Base-by-base conservation (phyloP, 495 filamentous ascomycete genomes). In the Cetradonia linearis region DNA sequence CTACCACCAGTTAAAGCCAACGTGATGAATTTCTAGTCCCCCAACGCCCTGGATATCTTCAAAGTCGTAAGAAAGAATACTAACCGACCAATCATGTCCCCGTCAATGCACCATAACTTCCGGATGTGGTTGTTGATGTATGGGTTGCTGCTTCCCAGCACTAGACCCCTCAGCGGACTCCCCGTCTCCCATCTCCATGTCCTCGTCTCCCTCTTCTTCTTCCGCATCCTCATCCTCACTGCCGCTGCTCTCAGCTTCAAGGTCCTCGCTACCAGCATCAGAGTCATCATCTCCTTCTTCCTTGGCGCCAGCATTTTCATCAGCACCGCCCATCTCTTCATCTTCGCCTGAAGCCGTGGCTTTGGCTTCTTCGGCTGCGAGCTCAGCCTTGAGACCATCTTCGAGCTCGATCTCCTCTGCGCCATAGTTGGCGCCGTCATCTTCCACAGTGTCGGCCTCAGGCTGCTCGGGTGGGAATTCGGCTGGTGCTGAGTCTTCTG, bases 401-500 rank as follows among this genome's bases (percentile, higher is more conserved):
- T 79, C 64, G 62, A 81, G 63, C 71, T 82, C 62, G 67, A 81
- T 11, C 63, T 85, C 70, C 38, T 98, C 93, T 34, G 86, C 88
- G 59, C 92, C 93, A 68, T 97, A 98, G 59, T 86, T 81, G 20
- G 83, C 77, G 48, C 79, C 89, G 67, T 95, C 93, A 64, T 96
- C 93, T 27, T 84, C 88, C 54, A 83, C 80, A 50, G 81, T 76
- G 69, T 98, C 93, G 53, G 89, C 93, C 69, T 97, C 94, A 25
- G 94, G 91, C 74, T 98, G 93, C 69, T 97, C 93, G 56, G 93
- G 93, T 10, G 93, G 93, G 72, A 89, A 97, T 74, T 97, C 91
- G 53, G 94, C 81, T 3, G 93, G 93, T 27, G 94, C 93, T 71
- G 89, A 93, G 59, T 91, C 91, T 70, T 98, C 93, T 16, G 88